phyloP scores from a whole-genome alignment of 2,329 filamentous ascomycete species.

The Fusarium tupiense region DNA sequence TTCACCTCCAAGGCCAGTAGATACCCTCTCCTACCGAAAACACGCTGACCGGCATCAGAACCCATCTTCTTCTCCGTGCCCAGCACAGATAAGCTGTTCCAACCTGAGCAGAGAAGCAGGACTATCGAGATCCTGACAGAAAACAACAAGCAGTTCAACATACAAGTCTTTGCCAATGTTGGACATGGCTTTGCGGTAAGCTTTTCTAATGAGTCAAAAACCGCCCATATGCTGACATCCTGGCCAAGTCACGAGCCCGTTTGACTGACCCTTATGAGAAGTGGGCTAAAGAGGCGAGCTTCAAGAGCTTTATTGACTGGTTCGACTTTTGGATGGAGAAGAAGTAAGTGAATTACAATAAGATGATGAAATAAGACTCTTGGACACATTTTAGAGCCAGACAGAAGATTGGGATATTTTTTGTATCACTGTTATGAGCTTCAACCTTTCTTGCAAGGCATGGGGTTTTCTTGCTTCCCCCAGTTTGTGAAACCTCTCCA shows the following conservation, averaged over 20 bases:
- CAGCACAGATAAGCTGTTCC: background rate
- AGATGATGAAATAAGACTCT: background rate
- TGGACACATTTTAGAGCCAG: background rate
- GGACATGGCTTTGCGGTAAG: background rate
- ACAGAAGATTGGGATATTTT: background rate
- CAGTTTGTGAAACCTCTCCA: background rate
- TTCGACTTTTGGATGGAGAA: background rate
- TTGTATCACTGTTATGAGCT: background rate
- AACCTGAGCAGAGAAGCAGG: background rate
- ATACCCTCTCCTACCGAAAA: background rate
- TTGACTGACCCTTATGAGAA: background rate
- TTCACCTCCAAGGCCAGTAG: background rate
- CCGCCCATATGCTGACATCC: background rate
- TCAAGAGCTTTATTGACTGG: background rate
- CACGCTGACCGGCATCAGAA: background rate
- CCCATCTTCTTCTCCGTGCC: background rate
- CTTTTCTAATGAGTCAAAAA: fast-evolving
- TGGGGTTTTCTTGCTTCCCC: too few species aligned
- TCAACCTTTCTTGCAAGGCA: background rate
- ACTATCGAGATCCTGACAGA: background rate
- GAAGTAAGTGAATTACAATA: too few species aligned
- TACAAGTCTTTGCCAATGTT: background rate
- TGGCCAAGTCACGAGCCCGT: background rate
- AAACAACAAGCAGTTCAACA: background rate
- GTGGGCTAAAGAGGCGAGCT: background rate